Evolutionary conservation across 176 grass and related monocot genomes (phyloP).

Genomic region (Urochloa ruziziensis): DNA sequence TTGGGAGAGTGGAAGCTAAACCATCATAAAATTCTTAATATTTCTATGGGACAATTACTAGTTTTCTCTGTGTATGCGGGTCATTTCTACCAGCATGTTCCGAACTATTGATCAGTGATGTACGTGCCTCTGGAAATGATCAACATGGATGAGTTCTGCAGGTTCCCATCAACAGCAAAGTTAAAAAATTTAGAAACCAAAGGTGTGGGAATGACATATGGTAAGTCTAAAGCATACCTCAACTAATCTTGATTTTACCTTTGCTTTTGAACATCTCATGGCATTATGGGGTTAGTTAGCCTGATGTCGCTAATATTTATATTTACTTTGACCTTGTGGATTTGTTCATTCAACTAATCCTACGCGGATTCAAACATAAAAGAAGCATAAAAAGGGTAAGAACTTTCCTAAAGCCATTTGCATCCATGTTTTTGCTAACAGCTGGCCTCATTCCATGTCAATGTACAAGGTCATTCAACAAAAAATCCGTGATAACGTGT

Average conservation of each 20-base stretch:
- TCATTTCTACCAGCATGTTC: too few species aligned
- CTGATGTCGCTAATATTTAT: background rate
- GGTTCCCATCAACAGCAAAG: background rate
- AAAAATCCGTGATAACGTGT: background rate
- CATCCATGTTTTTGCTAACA: background rate
- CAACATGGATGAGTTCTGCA: background rate
- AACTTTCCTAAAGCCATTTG: background rate
- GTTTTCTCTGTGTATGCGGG: too few species aligned
- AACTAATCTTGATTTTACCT: background rate
- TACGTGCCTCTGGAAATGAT: background rate
- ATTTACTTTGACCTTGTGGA: background rate
- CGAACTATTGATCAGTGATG: background rate
- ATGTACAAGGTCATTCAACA: background rate
- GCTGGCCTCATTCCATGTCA: background rate
- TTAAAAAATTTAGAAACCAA: background rate
- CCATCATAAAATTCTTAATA: background rate
- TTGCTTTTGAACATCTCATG: background rate
- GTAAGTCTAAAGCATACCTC: background rate
- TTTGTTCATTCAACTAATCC: background rate
- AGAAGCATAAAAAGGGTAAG: background rate
- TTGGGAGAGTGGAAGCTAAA: background rate
- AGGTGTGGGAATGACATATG: slow-evolving; percentile 10
- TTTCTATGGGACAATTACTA: background rate
- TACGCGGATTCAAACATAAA: background rate
- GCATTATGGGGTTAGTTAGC: background rate